A percentile compares a stretch with the other conserved stretches of the same genome.
Conservation (phyloP, 2,329 filamentous ascomycete genomes). For the Cryphonectria radicalis region DNA sequence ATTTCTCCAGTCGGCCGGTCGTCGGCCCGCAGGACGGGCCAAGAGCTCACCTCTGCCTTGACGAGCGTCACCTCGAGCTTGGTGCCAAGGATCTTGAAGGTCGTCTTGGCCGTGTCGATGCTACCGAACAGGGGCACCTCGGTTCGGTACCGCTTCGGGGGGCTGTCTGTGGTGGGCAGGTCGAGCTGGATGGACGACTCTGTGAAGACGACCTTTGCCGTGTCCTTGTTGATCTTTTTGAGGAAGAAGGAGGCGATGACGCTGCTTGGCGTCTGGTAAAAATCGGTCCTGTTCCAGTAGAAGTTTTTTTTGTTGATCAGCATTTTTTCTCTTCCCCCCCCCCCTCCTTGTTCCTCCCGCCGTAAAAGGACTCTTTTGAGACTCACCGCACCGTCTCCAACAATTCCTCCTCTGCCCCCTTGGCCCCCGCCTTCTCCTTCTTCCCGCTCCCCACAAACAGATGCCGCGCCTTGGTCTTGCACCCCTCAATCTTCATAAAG, state of each 20-base stretch:
- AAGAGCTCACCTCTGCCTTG: slow-evolving; percentile 75
- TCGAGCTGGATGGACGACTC: slow-evolving; percentile 71
- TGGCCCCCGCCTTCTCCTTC: slow-evolving; percentile 57
- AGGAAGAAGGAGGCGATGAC: slow-evolving; percentile 93
- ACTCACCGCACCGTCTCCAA: slow-evolving; percentile 76
- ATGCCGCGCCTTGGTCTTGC: slow-evolving; percentile 79
- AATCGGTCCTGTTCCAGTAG: slow-evolving; percentile 68
- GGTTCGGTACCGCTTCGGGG: slow-evolving; percentile 75
- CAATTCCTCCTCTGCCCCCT: slow-evolving; percentile 72
- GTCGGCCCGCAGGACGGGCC: slow-evolving; percentile 83
- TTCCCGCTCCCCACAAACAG: slow-evolving; percentile 81
- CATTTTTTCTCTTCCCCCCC: too few relatives aligned
- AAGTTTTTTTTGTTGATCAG: too few relatives aligned
- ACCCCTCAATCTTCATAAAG: slow-evolving; percentile 95
- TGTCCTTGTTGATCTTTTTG: slow-evolving; percentile 92
- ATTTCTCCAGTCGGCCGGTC: slow-evolving; percentile 75
- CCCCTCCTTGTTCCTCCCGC: not conserved
- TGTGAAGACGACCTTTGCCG: slow-evolving; percentile 72
- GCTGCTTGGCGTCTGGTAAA: slow-evolving; percentile 85
- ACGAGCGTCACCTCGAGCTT: slow-evolving; percentile 82
- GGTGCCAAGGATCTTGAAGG: slow-evolving; percentile 82
- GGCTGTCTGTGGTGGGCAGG: slow-evolving; percentile 79
- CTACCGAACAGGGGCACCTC: slow-evolving; percentile 75
- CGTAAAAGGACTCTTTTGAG: not conserved
- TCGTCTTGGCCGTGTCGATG: slow-evolving; percentile 76